phyloP scores from a whole-genome alignment of 805 yeast species.

The Hanseniaspora valbyensis region DNA sequence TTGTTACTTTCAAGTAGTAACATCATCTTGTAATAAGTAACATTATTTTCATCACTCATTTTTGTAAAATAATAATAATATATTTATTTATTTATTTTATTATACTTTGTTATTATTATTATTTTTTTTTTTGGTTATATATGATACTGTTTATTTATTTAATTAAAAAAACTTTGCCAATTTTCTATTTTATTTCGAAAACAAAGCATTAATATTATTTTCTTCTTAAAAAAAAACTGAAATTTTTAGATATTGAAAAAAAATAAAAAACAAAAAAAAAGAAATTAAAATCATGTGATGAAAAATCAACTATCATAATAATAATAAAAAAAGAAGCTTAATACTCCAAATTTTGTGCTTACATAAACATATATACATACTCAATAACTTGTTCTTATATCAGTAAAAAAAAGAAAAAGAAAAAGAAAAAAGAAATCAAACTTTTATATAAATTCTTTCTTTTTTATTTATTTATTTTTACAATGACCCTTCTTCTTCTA shows the following conservation, averaged over 20 bases:
- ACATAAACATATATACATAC: no score
- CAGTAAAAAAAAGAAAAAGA: not conserved
- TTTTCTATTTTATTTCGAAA: no score
- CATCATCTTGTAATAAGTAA: slow-evolving; percentile 10
- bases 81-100: not conserved
- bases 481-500: slow-evolving; percentile 30
- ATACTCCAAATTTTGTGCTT: no score
- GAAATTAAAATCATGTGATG: not conserved
- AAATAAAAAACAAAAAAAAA: slow-evolving; percentile 1
- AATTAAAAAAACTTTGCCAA: no score
- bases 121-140: no score
- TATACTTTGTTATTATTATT: not conserved
- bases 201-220: not conserved
- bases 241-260: not conserved
- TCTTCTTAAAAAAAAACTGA: not conserved
- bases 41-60: slow-evolving; percentile 6
- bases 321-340: no score
- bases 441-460: no score
- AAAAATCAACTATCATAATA: not conserved
- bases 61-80: not conserved
- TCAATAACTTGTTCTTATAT: no score
- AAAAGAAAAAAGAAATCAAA: no score
- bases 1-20: slow-evolving; percentile 10
- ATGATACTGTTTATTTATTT: not conserved
- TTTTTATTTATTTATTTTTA: no score